phyloP scores from a whole-genome alignment of 129 eudicot species.

The Lonicera japonica region DNA sequence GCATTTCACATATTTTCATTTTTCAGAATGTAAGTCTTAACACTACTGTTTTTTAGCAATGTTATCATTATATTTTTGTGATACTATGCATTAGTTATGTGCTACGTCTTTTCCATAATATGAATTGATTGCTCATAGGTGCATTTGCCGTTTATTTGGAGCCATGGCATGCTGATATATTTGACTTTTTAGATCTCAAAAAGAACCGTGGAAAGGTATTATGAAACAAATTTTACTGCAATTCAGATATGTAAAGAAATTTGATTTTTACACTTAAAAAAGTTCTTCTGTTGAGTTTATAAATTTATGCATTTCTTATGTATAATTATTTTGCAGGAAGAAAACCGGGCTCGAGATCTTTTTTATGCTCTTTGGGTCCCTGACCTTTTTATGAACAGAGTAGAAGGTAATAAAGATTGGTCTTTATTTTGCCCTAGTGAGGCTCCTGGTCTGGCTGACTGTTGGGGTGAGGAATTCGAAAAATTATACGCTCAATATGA shows the following conservation, averaged over 20 bases:
- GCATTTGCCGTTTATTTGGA: conserved; percentile 70
- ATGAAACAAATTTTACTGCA: not conserved
- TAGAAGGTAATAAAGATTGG: conserved; percentile 44
- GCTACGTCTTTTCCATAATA: not conserved
- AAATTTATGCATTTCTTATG: not conserved
- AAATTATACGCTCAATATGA: conserved; percentile 45
- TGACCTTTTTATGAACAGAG: conserved; percentile 70
- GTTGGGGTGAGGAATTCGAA: conserved; percentile 64
- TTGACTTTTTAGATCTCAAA: conserved; percentile 54
- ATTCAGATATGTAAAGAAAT: not conserved
- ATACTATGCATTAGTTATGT: not conserved
- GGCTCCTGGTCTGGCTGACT: conserved; percentile 70
- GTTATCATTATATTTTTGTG: no score
- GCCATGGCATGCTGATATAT: conserved; percentile 75
- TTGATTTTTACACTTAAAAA: not conserved
- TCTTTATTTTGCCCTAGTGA: conserved; percentile 76
- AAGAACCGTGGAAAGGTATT: conserved; percentile 71
- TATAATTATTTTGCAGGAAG: conserved; percentile 33
- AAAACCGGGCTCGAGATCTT: conserved; percentile 60
- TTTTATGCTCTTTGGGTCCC: conserved; percentile 73
- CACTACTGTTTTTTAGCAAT: no score
- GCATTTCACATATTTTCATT: no score
- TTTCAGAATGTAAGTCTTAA: no score
- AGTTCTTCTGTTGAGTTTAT: not conserved
- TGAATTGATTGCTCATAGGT: conserved; percentile 22